Evolutionary conservation across 2,329 filamentous ascomycete species (phyloP).

Genomic region (Myotisia sp.): DNA sequence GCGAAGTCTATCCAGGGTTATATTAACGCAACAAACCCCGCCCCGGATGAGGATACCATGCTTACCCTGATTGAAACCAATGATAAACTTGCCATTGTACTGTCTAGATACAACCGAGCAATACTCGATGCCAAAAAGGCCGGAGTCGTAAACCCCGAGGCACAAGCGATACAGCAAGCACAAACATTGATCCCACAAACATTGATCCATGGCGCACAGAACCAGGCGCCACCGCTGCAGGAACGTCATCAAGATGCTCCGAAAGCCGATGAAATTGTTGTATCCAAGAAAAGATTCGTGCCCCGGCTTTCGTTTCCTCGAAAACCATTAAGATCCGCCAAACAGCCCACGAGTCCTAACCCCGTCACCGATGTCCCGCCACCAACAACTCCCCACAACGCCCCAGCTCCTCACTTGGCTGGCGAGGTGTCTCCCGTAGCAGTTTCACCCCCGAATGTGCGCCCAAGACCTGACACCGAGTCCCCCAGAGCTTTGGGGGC

Average conservation of each 20-base stretch:
- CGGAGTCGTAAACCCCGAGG: background rate
- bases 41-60: conserved; percentile 87
- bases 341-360: background rate
- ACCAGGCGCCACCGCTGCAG: background rate
- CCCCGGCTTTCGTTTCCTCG: conserved; percentile 1
- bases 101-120: conserved; percentile 73
- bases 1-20: conserved; percentile 71
- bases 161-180: conserved; percentile 1
- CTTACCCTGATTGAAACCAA: conserved; percentile 87
- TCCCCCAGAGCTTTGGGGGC: too few relatives aligned
- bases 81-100: conserved; percentile 69
- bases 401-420: too few relatives aligned
- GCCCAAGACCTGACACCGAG: too few relatives aligned
- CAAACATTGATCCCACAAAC: background rate
- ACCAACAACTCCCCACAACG: background rate
- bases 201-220: background rate
- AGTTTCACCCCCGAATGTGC: too few relatives aligned
- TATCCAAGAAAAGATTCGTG: conserved; percentile 1
- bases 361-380: background rate
- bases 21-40: conserved; percentile 63
- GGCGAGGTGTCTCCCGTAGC: too few relatives aligned
- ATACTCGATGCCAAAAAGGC: conserved; percentile 42
- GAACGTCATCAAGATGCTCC: too few relatives aligned
- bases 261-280: background rate
- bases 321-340: background rate